Percentiles rank a stretch among this genome's conserved stretches.
Evolutionary conservation across 2,329 filamentous ascomycete species (phyloP).

Genomic region (Diatrype stigma): DNA sequence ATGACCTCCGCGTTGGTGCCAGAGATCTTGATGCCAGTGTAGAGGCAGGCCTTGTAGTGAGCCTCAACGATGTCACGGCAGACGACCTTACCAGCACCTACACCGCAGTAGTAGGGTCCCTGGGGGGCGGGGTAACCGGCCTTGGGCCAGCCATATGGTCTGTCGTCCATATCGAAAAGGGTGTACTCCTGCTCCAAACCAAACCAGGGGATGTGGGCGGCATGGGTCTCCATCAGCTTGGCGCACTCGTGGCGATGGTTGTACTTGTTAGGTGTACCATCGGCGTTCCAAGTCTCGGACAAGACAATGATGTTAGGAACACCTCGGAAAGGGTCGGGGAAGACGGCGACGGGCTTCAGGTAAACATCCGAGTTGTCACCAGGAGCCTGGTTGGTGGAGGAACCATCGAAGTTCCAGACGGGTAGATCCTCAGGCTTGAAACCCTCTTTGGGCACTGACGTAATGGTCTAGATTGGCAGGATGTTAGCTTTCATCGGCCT

Average conservation of each 20-base stretch:
- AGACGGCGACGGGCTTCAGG: conserved; percentile 84
- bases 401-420: conserved; percentile 63
- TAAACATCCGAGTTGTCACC: conserved; percentile 98
- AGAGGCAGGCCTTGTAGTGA: conserved; percentile 81
- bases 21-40: conserved; percentile 86
- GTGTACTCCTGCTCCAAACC: conserved; percentile 98
- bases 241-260: conserved; percentile 93
- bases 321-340: conserved; percentile 85
- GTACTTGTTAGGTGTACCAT: conserved; percentile 96
- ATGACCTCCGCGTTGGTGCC: conserved; percentile 99
- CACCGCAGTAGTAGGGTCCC: conserved; percentile 97
- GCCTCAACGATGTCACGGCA: conserved; percentile 97
- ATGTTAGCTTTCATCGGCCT: conserved; percentile 8
- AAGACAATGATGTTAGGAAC: conserved; percentile 92
- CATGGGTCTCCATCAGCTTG: conserved; percentile 85
- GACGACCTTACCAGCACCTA: conserved; percentile 93
- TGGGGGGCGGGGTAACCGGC: conserved; percentile 88
- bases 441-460: conserved; percentile 35
- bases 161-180: conserved; percentile 77
- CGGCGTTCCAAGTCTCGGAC: conserved; percentile 88
- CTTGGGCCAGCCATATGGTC: conserved; percentile 83
- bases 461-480: conserved; percentile 40
- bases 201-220: conserved; percentile 87
- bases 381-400: conserved; percentile 85
- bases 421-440: conserved; percentile 50